Evolutionary conservation across 352 stramenopile genomes (phyloP).

Genomic region (Albugo candida): DNA sequence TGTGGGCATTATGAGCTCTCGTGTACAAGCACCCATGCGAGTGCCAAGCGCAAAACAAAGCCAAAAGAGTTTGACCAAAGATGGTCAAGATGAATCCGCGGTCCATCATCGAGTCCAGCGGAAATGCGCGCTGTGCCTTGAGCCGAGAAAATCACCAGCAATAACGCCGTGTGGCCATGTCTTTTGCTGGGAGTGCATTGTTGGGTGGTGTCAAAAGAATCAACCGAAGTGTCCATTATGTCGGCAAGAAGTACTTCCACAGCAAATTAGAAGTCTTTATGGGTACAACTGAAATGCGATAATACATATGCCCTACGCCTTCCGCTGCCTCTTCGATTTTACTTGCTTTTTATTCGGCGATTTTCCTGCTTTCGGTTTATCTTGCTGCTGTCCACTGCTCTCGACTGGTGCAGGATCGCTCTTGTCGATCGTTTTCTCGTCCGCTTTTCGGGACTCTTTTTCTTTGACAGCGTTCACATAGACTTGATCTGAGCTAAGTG

Average conservation of each 20-base stretch:
- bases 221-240: conserved; percentile 82
- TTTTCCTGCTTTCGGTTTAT: conserved; percentile 4
- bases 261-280: conserved; percentile 84
- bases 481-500: conserved; percentile 70
- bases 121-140: conserved; percentile 79
- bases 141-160: conserved; percentile 42
- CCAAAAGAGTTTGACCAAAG: too few relatives aligned
- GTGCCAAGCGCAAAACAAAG: too few relatives aligned
- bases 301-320: conserved; percentile 7
- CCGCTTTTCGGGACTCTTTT: conserved; percentile 21
- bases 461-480: conserved; percentile 47
- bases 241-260: conserved; percentile 62
- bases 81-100: too few relatives aligned
- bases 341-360: conserved; percentile 20
- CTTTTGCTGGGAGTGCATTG: conserved; percentile 86
- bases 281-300: conserved; percentile 51
- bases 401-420: background rate
- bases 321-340: conserved; percentile 27
- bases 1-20: too few relatives aligned
- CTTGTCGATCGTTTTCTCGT: background rate
- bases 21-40: too few relatives aligned
- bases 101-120: conserved; percentile 5
- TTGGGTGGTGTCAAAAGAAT: conserved; percentile 85
- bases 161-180: conserved; percentile 79
- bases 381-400: background rate